Evolutionary conservation across 2,329 filamentous ascomycete species (phyloP).

Genomic region (Aschersonia sp.): DNA sequence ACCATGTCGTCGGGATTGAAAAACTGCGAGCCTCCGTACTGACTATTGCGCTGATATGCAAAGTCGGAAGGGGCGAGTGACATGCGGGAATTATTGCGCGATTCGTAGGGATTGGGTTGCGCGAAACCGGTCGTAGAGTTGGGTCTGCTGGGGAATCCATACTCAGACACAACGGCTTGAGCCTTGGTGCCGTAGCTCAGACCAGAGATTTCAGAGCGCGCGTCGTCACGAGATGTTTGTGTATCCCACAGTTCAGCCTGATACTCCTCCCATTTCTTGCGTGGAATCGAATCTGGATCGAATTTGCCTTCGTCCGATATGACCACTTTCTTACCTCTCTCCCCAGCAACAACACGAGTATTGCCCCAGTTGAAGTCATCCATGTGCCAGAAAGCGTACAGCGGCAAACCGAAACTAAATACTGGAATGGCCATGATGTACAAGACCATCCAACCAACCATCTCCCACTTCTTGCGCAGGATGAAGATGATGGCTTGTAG

Average conservation of each 20-base stretch:
- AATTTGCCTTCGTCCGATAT: conserved; percentile 97
- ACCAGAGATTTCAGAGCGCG: conserved; percentile 77
- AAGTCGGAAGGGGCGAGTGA: conserved; percentile 67
- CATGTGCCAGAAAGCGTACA: conserved; percentile 99
- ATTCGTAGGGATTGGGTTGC: conserved; percentile 38
- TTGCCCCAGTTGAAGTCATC: conserved; percentile 99
- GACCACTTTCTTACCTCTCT: conserved; percentile 81
- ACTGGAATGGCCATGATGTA: conserved; percentile 85
- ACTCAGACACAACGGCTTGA: conserved; percentile 50
- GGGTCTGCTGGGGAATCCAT: conserved; percentile 46
- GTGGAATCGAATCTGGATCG: conserved; percentile 79
- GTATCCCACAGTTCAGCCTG: conserved; percentile 96
- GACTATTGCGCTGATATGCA: conserved; percentile 42
- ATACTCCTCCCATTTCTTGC: conserved; percentile 99
- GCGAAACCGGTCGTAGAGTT: conserved; percentile 36
- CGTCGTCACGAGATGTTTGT: conserved; percentile 69
- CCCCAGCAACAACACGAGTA: conserved; percentile 90
- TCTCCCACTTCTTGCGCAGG: conserved; percentile 92
- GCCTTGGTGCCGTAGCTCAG: conserved; percentile 88
- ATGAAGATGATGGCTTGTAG: conserved; percentile 96
- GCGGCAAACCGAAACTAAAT: conserved; percentile 76
- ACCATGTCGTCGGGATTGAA: conserved; percentile 52
- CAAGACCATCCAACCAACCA: conserved; percentile 98
- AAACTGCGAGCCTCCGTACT: conserved; percentile 44
- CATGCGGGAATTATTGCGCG: conserved; percentile 47